Base-by-base conservation (phyloP, 805 yeast species). In the Yamadazyma insecticola region DNA sequence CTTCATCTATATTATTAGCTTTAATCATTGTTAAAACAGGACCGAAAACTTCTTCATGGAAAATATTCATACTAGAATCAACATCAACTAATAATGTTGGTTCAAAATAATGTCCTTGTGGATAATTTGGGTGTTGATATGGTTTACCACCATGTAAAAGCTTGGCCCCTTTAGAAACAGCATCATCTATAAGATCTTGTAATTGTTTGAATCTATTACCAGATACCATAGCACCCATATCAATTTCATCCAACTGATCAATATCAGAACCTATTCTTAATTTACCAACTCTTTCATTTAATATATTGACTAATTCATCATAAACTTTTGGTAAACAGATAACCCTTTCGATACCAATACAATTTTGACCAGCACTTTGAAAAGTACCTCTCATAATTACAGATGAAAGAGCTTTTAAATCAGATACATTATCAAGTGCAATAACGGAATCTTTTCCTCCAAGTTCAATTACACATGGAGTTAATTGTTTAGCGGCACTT, bases 281-380 rank as follows among this genome's bases (percentile, higher is more conserved):
- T 20, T 62, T 50, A 5, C 70, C 64, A 13, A 92, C 75, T 35
- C 92, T 70, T 19, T 66, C 56, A 2, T 70, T 44, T 25, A 92
- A 63, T 7, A 76, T 72, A 0, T 61, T 58, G 2, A 81, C 79
- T 24, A 92, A 58, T 25, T 58, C 48, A 14, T 76, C 80, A 57
- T 92, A 89, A 16, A 77, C 74, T 24, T 65, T 63, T 4, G 82
- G 83, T 26, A 86, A 69, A 22, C 89, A 87, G 40, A 92, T 81
- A 5, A 92, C 94, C 36, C 98, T 72, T 61, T 92, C 99, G 33
- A 92, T 84, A 22, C 99, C 97, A 49, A 92, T 92, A 63, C 99
- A 92, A 54, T 92, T 92, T 60, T 92, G 99, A 9, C 99, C 99
- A 0, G 96, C 84, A 32, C 95, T 83, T 61, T 92, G 99, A 65